A percentile compares a stretch with the other conserved stretches of the same genome.
phyloP scores from a whole-genome alignment of 2,329 filamentous ascomycete genomes.

The Diatrype stigma region DNA sequence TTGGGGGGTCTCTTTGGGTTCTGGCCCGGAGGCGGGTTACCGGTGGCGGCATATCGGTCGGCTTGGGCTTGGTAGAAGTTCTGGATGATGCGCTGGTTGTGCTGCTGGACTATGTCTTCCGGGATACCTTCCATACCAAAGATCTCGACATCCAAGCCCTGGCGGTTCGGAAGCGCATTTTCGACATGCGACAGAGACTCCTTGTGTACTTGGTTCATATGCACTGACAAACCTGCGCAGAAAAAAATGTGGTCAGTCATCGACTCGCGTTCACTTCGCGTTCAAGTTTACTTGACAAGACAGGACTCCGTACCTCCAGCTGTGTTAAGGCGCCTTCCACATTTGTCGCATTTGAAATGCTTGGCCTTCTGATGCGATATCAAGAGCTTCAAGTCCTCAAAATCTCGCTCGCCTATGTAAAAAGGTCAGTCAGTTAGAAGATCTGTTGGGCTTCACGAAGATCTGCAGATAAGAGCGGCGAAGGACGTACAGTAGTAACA shows the following conservation, averaged over 20 bases:
- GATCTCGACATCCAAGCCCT: slow-evolving; percentile 86
- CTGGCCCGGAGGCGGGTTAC: slow-evolving; percentile 72
- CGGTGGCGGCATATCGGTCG: slow-evolving; percentile 75
- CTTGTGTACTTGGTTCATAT: slow-evolving; percentile 99
- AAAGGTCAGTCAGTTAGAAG: slow-evolving; percentile 24
- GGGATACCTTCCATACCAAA: slow-evolving; percentile 98
- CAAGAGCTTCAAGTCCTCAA: slow-evolving; percentile 93
- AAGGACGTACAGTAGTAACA: slow-evolving; percentile 88
- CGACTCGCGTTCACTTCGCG: background rate
- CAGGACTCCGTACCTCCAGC: slow-evolving; percentile 68
- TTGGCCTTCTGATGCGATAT: slow-evolving; percentile 99
- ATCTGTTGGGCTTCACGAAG: slow-evolving; percentile 2
- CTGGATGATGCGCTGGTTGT: slow-evolving; percentile 81
- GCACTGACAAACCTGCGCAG: slow-evolving; percentile 76
- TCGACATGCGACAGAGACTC: slow-evolving; percentile 83
- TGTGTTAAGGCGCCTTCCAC: slow-evolving; percentile 83
- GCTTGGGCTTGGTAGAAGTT: slow-evolving; percentile 83
- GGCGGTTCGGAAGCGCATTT: slow-evolving; percentile 83
- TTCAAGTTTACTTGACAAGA: background rate
- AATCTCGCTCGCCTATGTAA: slow-evolving; percentile 75
- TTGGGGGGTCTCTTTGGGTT: slow-evolving; percentile 62
- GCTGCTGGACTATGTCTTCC: slow-evolving; percentile 74
- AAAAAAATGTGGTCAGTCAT: slow-evolving; percentile 7
- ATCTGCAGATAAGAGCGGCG: background rate
- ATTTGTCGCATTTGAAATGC: slow-evolving; percentile 96